Base-by-base conservation (phyloP, 768 basidiomycete species). In the Vararia minispora region DNA sequence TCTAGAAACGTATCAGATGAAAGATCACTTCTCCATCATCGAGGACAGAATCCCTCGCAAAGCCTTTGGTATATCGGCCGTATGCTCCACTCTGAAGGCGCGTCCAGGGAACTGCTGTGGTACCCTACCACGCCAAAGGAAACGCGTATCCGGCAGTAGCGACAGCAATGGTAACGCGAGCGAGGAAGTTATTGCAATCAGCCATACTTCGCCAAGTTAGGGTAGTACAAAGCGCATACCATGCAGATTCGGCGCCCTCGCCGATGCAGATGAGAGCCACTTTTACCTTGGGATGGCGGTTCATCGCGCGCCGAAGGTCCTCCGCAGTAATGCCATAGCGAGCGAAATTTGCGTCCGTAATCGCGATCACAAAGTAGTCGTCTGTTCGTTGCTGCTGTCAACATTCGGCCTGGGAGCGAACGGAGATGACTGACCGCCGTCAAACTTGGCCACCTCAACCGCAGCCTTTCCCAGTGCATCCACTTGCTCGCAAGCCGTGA, bases 271-370 rank as follows among this genome's bases (percentile, higher is more conserved):
- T 71, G 20, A 79, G 56, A 0, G 77, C 76, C 5, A 76, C 76
- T 41, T 78, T 69, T 13, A 81, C 77, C 53, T 78, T 81, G 4
- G 72, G 66, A 45, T 78, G 62, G 13, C 64, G 59, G 34, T 66
- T 71, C 74, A 79, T 78, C 1, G 65, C 70, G 14, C 64, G 59
- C 10, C 65, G 68, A 25, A 81, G 52, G 27, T 78, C 70, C 40
- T 76, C 74, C 4, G 69, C 61, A 7, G 72, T 72, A 41, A 81
- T 78, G 35, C 63, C 56, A 51, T 81, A 81, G 28, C 76, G 62
- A 17, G 62, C 69, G 42, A 79, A 79, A 55, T 79, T 81, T 6
- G 77, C 79, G 50, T 81, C 77, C 60, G 79, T 79, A 33, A 81
- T 71, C 4, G 74, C 71, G 42, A 81, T 77, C 13, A 79, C 76